Percentiles rank a stretch among this genome's conserved stretches.
These are phyloP conservation scores for Trifolium pratense DNA, from an alignment of 306 rosid genomes.

Conservation along the genomic window DNA sequence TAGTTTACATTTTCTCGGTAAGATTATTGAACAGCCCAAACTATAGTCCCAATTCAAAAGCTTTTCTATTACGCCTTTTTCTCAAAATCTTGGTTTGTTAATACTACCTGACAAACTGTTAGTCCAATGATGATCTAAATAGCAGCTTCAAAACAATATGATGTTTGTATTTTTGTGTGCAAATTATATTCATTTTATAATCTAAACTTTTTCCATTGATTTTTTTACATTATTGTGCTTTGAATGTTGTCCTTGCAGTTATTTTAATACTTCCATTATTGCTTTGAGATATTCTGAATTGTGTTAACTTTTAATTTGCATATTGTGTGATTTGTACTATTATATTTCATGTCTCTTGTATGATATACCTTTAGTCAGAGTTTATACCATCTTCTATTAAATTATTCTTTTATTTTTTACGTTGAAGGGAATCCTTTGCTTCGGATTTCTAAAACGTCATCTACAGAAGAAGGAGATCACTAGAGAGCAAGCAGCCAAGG, in stretches of 20 bases:
- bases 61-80: not conserved
- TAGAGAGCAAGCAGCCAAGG: slow-evolving; percentile 73
- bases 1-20: slow-evolving; percentile 63
- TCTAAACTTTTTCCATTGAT: slow-evolving; percentile 1
- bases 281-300: not conserved
- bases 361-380: slow-evolving; percentile 11
- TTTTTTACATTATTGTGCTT: not conserved
- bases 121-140: not conserved
- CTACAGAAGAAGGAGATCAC: slow-evolving; percentile 68
- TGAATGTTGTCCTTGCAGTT: not conserved
- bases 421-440: slow-evolving; percentile 70
- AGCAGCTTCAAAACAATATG: not conserved
- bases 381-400: not conserved
- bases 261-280: not conserved
- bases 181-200: not conserved
- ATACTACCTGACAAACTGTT: not conserved
- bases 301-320: slow-evolving; percentile 3
- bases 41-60: slow-evolving; percentile 9
- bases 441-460: slow-evolving; percentile 72
- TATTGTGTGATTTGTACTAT: not conserved
- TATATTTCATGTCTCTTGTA: not conserved
- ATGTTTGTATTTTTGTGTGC: not conserved
- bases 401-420: not conserved
- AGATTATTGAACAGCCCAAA: slow-evolving; percentile 41
- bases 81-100: not conserved